Conservation (phyloP, 305 asterid genomes). For the Fraxinus floribunda region DNA sequence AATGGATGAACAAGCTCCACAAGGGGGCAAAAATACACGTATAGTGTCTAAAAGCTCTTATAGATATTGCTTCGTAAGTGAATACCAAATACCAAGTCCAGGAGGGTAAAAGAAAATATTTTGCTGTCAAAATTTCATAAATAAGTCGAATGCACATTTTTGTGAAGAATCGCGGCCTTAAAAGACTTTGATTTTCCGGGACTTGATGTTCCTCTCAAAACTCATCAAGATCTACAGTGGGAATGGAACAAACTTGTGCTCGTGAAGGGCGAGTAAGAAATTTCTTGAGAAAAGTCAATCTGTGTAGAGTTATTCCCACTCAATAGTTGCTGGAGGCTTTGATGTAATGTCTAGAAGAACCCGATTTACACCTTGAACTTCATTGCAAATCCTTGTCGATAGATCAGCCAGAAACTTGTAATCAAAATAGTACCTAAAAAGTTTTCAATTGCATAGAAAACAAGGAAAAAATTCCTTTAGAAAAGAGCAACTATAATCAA, state of each 20-base stretch:
- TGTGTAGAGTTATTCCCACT: slow-evolving; percentile 64
- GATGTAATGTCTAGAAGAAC: slow-evolving; percentile 93
- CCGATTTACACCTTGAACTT: slow-evolving; percentile 81
- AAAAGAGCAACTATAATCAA: background rate
- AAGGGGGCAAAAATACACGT: background rate
- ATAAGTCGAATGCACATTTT: background rate
- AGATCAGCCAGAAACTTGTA: slow-evolving; percentile 78
- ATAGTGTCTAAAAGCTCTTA: background rate
- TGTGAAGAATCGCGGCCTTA: background rate
- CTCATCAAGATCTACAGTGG: background rate
- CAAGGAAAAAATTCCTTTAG: background rate
- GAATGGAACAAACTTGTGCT: background rate
- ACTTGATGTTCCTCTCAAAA: background rate
- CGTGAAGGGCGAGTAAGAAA: background rate
- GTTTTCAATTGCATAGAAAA: slow-evolving; percentile 13
- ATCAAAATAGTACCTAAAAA: slow-evolving; percentile 80
- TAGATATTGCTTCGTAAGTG: background rate
- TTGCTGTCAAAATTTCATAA: background rate
- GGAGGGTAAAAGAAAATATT: background rate
- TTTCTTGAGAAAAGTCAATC: background rate
- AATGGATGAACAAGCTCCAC: background rate
- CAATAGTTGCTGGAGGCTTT: slow-evolving; percentile 97
- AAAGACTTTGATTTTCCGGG: background rate
- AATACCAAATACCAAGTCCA: background rate
- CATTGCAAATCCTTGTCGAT: slow-evolving; percentile 83